Evolutionary conservation across 2,329 filamentous ascomycete genomes (phyloP).

Genomic region (Penicillium frequentans): DNA sequence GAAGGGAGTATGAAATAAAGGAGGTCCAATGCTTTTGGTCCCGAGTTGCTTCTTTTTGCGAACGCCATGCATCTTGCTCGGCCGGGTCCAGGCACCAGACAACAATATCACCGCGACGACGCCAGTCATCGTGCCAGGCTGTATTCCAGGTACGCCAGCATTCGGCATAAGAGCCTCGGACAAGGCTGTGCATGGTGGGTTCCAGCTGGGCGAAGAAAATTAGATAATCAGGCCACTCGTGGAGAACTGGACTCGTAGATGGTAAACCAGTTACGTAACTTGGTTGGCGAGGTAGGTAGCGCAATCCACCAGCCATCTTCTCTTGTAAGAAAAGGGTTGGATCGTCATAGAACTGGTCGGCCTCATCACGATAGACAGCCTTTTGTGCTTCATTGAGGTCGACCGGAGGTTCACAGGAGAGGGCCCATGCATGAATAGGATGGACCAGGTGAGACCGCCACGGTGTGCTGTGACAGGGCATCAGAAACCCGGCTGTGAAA

Average conservation of each 20-base stretch:
- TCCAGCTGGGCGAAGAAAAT: slow-evolving; percentile 61
- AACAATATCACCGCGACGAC: slow-evolving; percentile 61
- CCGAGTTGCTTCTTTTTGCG: slow-evolving; percentile 22
- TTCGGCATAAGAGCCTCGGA: slow-evolving; percentile 54
- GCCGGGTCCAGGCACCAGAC: slow-evolving; percentile 55
- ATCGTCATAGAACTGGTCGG: slow-evolving; percentile 80
- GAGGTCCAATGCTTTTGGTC: slow-evolving; percentile 16
- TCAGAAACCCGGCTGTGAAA: slow-evolving; percentile 73
- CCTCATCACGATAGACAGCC: slow-evolving; percentile 76
- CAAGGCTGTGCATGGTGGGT: slow-evolving; percentile 43
- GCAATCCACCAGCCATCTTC: slow-evolving; percentile 50
- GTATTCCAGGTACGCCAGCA: slow-evolving; percentile 63
- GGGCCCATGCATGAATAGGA: slow-evolving; percentile 76
- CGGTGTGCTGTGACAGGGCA: slow-evolving; percentile 93
- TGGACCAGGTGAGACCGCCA: slow-evolving; percentile 88
- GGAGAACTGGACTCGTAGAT: slow-evolving; percentile 14
- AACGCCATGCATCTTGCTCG: slow-evolving; percentile 39
- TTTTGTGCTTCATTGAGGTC: slow-evolving; percentile 62
- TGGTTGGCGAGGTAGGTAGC: slow-evolving; percentile 33
- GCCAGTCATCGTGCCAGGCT: slow-evolving; percentile 63
- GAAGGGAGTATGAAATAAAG: slow-evolving; percentile 1
- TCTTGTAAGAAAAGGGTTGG: slow-evolving; percentile 58
- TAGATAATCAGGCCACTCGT: slow-evolving; percentile 51
- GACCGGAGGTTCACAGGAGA: slow-evolving; percentile 88
- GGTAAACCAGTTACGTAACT: slow-evolving; percentile 25